These are phyloP conservation scores for Drechslerella dactyloides DNA, from an alignment of 2,329 filamentous ascomycete genomes.

Conservation along the genomic window DNA sequence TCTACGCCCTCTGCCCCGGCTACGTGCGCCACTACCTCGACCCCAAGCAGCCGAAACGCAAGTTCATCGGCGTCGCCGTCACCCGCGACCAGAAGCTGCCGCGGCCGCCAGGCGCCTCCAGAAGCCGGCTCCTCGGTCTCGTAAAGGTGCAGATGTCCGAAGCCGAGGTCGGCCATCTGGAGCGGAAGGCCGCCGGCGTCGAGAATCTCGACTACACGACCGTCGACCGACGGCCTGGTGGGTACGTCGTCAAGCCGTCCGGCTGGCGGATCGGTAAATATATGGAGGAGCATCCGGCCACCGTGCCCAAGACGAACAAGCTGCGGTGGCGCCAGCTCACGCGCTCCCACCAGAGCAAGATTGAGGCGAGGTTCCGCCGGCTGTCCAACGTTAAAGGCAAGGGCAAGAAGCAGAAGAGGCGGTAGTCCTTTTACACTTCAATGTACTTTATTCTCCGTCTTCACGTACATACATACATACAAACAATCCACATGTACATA, in stretches of 20 bases:
- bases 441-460: not conserved
- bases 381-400: constrained; percentile 16
- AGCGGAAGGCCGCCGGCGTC: constrained; percentile 25
- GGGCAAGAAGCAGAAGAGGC: constrained; percentile 34
- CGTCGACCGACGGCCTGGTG: constrained; percentile 19
- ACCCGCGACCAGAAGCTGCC: constrained; percentile 81
- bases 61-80: constrained; percentile 94
- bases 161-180: constrained; percentile 28
- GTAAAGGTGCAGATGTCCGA: constrained; percentile 56
- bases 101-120: constrained; percentile 73
- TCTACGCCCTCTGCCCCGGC: constrained; percentile 81
- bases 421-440: constrained; percentile 8
- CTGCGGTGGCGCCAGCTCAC: constrained; percentile 44
- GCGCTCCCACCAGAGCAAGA: constrained; percentile 28
- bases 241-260: constrained; percentile 32
- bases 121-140: constrained; percentile 78
- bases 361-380: constrained; percentile 31
- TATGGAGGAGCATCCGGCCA: constrained; percentile 37
- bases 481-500: not conserved
- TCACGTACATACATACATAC: not conserved
- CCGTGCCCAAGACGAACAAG: constrained; percentile 39
- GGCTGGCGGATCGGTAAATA: constrained; percentile 44
- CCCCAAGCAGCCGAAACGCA: constrained; percentile 81
- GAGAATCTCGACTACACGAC: constrained; percentile 31
- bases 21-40: constrained; percentile 98